Base-by-base conservation (phyloP, 371 early-diverging fungal species). In the Mucor lusitanicus region DNA sequence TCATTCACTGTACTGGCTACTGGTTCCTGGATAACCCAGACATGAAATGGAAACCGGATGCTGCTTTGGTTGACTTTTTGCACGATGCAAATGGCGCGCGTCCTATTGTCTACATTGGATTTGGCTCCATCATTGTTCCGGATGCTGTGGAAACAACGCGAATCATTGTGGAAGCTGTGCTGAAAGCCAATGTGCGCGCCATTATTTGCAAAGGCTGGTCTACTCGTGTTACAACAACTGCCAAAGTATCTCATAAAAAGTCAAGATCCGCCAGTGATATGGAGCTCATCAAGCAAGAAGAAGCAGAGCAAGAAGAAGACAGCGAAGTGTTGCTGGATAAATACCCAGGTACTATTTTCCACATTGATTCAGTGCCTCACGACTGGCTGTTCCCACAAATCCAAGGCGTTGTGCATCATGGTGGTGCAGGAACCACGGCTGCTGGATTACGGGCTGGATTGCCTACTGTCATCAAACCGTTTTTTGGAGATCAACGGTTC, bases 161-260 rank as follows among this genome's bases (percentile, higher is more conserved):
- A 1, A 73, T 77, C 4, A 87, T 94, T 65, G 78, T 91, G 11
- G 86, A 91, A 6, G 90, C 91, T 9, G 92, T 92, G 6, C 61
- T 81, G 61, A 80, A 82, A 63, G 81, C 92, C 8, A 85, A 85
- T 37, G 90, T 92, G 0, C 84, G 91, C 15, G 93, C 90, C 12
- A 89, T 94, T 48, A 79, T 94, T 25, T 91, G 90, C 63, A 91
- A 93, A 74, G 94, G 94, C 11, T 94, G 95, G 94, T 87, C 88
- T 15, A 83, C 86, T 19, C 68, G 91, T 53, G 66, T 59, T 69
- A 80, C 56, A 69, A 80, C 56, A 0, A 56, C 32, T n/a, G 5
- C 19, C 30, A 56, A 56, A 25, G 56, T 33, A 12, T 40, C 42
- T 63, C 74, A 28, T 57, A 72, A 54, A 37, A 28, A 44, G 65